Evolutionary conservation across 164 flowering plant species (phyloP), one percentile per base, ranked within the genome.

Genomic region (Buxus sempervirens): DNA sequence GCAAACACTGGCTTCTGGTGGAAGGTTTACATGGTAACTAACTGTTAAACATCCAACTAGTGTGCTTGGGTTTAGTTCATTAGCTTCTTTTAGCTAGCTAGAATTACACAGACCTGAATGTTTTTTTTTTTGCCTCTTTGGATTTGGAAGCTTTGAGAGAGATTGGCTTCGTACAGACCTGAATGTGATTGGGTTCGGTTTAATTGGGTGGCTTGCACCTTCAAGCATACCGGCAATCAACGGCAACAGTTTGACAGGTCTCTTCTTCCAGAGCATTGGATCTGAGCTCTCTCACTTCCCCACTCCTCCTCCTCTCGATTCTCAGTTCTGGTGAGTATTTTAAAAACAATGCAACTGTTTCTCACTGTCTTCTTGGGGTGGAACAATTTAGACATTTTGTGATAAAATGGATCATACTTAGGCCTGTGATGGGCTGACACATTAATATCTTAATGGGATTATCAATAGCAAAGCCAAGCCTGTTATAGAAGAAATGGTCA

Each of bases 131-230:
- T 45, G 42, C 7, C 23, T n/a, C 41, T 45, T 45, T 45, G 14
- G 14, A 10, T n/a, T n/a, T n/a, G 32, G 57, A 9, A 90, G 91
- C 82, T 94, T 95, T 58, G 62, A 83, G 81, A 83, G 96, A 62
- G 82, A 91, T 42, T 91, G 98, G 97, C 87, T 95, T 54, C 72
- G 96, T 19, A 86, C 19, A 60, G 97, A 91, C 72, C 70, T 89
- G 64, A 91, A 81, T 38, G 98, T 90, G 77, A 89, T 94, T 15
- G 98, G 98, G 24, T 94, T 91, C 54, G 97, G 98, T 54, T 64
- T 94, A 82, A 89, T 91, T 60, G 98, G 96, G n/a, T 91, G 98
- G 98, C 0, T 91, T 3, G 97, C 92, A 9, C 96, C 97, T 4
- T 94, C 97, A 0, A 91, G 98, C 86, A 73, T 95, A 23, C 97